phyloP scores from a whole-genome alignment of 2,329 filamentous ascomycete species.

The Colletotrichum karsti region DNA sequence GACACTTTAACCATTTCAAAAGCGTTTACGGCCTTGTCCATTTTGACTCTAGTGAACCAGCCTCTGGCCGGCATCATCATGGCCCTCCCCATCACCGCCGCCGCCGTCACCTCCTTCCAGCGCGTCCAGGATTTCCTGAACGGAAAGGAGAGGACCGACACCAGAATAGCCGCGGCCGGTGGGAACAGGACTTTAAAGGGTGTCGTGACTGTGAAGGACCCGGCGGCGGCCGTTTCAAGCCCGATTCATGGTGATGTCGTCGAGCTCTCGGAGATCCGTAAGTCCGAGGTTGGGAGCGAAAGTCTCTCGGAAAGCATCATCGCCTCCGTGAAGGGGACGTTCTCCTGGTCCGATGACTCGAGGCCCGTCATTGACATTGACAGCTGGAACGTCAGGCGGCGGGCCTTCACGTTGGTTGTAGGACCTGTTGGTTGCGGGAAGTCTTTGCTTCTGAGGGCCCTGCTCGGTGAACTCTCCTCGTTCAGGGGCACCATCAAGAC shows the following conservation, averaged over 20 bases:
- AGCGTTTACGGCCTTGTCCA: conserved; percentile 31
- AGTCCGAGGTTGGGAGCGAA: background rate
- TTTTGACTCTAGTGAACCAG: conserved; percentile 33
- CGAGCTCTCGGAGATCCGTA: background rate
- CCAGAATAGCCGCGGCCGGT: background rate
- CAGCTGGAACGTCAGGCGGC: background rate
- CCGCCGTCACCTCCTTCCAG: conserved; percentile 33
- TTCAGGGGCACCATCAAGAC: conserved; percentile 28
- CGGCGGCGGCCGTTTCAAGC: accelerated
- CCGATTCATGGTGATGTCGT: background rate
- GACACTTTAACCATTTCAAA: conserved; percentile 25
- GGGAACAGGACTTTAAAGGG: background rate
- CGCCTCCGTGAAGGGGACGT: conserved; percentile 9
- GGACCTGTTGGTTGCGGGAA: conserved; percentile 48
- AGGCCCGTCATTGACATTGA: conserved; percentile 22
- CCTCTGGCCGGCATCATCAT: conserved; percentile 33
- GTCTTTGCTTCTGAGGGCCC: conserved; percentile 39
- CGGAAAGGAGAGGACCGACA: conserved; percentile 30
- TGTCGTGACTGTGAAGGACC: too few relatives aligned
- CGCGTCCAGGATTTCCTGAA: conserved; percentile 37
- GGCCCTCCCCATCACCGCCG: conserved; percentile 31
- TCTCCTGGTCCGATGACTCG: conserved; percentile 26
- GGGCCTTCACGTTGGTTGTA: conserved; percentile 36
- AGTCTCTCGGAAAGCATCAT: background rate
- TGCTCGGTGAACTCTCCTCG: conserved; percentile 37